Evolutionary conservation across 2,329 filamentous ascomycete species (phyloP), one percentile per base, ranked within the genome.

Genomic region (Nannizziopsis barbatae): DNA sequence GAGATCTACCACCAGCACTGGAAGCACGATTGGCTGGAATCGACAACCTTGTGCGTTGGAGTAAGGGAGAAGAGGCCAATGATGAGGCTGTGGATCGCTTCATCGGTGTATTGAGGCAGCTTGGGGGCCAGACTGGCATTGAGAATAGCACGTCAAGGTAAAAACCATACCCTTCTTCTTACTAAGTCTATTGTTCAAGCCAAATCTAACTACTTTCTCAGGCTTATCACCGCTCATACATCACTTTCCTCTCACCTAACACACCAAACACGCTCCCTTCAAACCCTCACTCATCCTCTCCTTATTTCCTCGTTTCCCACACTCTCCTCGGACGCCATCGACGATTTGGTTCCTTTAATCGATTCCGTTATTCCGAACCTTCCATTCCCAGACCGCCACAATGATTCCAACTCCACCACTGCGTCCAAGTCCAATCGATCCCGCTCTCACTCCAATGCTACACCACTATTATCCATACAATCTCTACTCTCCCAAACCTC

Each of bases 401-500:
- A 49, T 14, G 43, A 46, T 14, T 53, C 53, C 17, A 36, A 31
- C 50, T 9, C 51, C 54, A n/a, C 41, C 44, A 45, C 22, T 27
- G 7, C 22, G 3, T 39, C 35, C 22, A 31, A 32, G n/a, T 18
- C 31, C 3, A 27, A 27, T 27, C 22, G 22, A 4, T 27, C 38
- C 1, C 37, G 30, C 11, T 42, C 45, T 9, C 54, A 58, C 14
- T 49, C 60, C 22, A 38, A 57, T 22, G 49, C 58, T n/a, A 64
- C 68, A 45, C 83, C 53, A 60, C 75, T 84, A 56, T 74, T 75
- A 56, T 85, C 84, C 8, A 69, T 89, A 40, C 75, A 80, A 50
- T 75, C 78, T 17, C 74, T 90, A 45, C 81, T 86, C 61, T 73
- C 77, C 5, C 73, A 86, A 54, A 89, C 84, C 0, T 72, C 77